Percentiles rank a stretch among this genome's conserved stretches.
phyloP scores from a whole-genome alignment of 2,329 filamentous ascomycete genomes.

The Neopestalotiopsis sp. region DNA sequence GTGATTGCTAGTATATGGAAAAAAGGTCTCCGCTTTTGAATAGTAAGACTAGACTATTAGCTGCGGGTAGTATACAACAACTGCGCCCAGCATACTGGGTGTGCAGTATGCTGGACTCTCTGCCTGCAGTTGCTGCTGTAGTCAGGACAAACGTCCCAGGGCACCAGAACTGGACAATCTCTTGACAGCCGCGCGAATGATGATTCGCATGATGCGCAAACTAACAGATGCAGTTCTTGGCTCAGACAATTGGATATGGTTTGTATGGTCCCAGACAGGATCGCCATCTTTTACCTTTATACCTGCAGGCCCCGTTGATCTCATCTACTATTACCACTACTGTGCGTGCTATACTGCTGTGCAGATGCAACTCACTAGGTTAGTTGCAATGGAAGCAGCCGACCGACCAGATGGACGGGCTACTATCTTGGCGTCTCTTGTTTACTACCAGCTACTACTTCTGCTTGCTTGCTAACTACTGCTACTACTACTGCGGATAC shows the following conservation, averaged over 20 bases:
- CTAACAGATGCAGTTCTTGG: too few relatives aligned
- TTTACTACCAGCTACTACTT: constrained; percentile 15
- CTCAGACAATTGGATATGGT: too few relatives aligned
- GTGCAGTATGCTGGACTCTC: background rate
- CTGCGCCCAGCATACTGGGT: background rate
- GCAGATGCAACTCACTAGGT: background rate
- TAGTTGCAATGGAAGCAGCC: background rate
- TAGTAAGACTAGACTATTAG: constrained; percentile 3
- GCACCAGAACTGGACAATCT: background rate
- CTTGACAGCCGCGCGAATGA: background rate
- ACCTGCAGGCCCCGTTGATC: too few relatives aligned
- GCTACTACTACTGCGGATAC: constrained; percentile 2
- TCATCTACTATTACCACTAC: too few relatives aligned
- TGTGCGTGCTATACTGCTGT: background rate
- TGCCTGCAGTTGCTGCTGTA: too few relatives aligned
- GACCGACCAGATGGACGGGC: constrained; percentile 26
- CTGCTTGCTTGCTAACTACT: too few relatives aligned
- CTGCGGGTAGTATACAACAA: background rate
- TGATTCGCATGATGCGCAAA: background rate
- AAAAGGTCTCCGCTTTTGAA: background rate
- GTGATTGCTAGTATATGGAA: background rate
- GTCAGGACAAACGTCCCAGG: too few relatives aligned
- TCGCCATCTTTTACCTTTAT: too few relatives aligned
- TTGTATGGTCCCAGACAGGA: too few relatives aligned
- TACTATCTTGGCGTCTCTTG: constrained; percentile 34